Conservation (phyloP, 495 filamentous ascomycete genomes). For the Xanthoparmelia taractica region DNA sequence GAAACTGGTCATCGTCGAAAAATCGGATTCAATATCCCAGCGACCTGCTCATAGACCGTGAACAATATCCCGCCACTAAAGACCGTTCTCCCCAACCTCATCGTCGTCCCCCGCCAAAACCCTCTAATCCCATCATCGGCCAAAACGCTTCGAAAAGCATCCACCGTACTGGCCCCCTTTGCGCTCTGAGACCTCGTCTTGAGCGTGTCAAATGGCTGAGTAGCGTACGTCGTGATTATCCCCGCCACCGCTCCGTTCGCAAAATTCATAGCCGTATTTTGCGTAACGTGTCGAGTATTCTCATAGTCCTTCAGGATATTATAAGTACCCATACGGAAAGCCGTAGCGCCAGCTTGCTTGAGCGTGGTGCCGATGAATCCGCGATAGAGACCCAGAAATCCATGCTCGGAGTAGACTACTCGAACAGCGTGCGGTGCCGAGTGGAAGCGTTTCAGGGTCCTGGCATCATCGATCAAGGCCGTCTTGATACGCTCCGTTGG, state of each 20-base stretch:
- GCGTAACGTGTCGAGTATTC: conserved; percentile 35
- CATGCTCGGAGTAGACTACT: conserved; percentile 43
- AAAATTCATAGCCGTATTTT: conserved; percentile 47
- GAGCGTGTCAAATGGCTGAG: conserved; percentile 61
- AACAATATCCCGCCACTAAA: conserved; percentile 61
- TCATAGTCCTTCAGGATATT: conserved; percentile 58
- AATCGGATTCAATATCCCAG: conserved; percentile 26
- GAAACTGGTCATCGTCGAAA: background rate
- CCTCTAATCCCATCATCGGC: conserved; percentile 49
- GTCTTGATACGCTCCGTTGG: conserved; percentile 63
- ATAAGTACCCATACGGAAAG: conserved; percentile 59
- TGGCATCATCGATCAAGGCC: conserved; percentile 60
- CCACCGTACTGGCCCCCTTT: conserved; percentile 40
- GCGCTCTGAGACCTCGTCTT: conserved; percentile 58
- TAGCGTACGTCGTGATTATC: conserved; percentile 51
- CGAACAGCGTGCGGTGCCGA: conserved; percentile 44
- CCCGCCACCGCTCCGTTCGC: conserved; percentile 54
- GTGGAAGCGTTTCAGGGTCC: conserved; percentile 42
- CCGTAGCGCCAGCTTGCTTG: conserved; percentile 59
- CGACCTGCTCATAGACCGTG: conserved; percentile 53
- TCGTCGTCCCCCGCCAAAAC: conserved; percentile 61
- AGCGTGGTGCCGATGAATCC: conserved; percentile 55
- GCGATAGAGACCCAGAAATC: conserved; percentile 50
- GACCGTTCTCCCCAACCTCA: conserved; percentile 56
- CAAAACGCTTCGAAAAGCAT: conserved; percentile 46